Evolutionary conservation across 2,329 filamentous ascomycete genomes (phyloP).

Genomic region (Fonsecaea monophora): DNA sequence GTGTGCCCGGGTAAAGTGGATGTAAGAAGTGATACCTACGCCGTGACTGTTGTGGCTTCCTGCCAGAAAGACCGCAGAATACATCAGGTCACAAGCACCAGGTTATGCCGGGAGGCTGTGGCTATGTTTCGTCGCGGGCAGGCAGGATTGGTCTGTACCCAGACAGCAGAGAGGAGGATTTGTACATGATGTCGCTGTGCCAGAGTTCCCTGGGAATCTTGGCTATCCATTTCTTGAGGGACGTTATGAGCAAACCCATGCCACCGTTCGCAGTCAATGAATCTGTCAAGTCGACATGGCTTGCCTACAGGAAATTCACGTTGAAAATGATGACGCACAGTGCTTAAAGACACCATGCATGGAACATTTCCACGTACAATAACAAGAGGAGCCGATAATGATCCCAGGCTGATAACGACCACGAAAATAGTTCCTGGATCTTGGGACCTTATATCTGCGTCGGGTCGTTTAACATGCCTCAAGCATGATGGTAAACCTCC

Average conservation of each 20-base stretch:
- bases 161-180: neutral
- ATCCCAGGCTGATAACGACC: neutral
- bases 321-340: neutral
- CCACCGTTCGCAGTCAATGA: neutral
- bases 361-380: no score
- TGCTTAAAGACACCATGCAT: neutral
- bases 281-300: neutral
- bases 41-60: neutral
- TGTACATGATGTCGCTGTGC: neutral
- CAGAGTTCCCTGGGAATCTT: neutral
- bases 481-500: constrained; percentile 13
- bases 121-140: neutral
- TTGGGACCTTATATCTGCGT: neutral
- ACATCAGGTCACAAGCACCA: neutral
- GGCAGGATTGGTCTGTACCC: neutral
- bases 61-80: neutral
- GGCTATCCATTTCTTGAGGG: neutral
- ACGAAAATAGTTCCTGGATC: neutral
- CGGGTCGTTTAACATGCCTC: constrained; percentile 5
- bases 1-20: neutral
- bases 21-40: neutral
- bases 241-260: neutral
- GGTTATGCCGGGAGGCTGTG: no score
- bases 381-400: neutral
- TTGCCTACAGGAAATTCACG: neutral